Percentiles rank a stretch among this genome's conserved stretches.
phyloP scores from a whole-genome alignment of 192 early-diverging fungal species.

The Rhizophlyctis rosea region DNA sequence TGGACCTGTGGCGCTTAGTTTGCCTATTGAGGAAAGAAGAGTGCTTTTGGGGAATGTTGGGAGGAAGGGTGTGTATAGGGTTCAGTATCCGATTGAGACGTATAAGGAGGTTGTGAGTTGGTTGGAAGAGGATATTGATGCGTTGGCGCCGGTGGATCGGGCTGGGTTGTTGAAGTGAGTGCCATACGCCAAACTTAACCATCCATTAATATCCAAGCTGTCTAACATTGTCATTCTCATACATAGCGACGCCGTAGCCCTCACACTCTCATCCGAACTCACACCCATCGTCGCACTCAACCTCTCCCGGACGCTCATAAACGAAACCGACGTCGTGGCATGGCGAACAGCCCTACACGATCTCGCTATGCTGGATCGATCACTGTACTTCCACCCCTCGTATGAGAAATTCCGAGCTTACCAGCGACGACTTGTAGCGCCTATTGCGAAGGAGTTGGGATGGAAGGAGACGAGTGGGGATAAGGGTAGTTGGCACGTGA shows the following conservation, averaged over 20 bases:
- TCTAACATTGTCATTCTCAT: not conserved
- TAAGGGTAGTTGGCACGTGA: conserved; percentile 6
- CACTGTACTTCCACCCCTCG: conserved; percentile 8
- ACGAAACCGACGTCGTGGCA: conserved; percentile 22
- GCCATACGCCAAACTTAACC: not conserved
- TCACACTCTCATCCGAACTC: conserved; percentile 8
- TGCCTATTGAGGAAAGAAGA: not conserved
- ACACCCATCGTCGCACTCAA: conserved; percentile 5
- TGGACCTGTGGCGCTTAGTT: conserved; percentile 1
- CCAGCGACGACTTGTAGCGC: conserved; percentile 9
- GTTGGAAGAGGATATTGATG: conserved; percentile 8
- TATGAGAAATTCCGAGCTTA: conserved; percentile 15
- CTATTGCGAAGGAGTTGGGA: conserved; percentile 10
- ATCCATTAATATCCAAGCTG: not conserved
- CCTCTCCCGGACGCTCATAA: conserved; percentile 7
- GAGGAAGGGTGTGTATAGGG: conserved; percentile 29
- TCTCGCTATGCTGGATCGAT: conserved; percentile 12
- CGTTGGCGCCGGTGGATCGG: conserved; percentile 21
- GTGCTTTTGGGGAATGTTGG: conserved; percentile 26
- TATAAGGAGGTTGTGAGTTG: conserved; percentile 4
- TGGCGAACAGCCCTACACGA: conserved; percentile 23
- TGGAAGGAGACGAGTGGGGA: conserved; percentile 15
- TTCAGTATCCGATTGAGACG: conserved; percentile 6
- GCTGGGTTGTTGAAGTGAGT: conserved; percentile 22
- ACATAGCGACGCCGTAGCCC: conserved; percentile 14